Conservation (phyloP, 352 stramenopile genomes). For the Salisapilia sapeloensis region DNA sequence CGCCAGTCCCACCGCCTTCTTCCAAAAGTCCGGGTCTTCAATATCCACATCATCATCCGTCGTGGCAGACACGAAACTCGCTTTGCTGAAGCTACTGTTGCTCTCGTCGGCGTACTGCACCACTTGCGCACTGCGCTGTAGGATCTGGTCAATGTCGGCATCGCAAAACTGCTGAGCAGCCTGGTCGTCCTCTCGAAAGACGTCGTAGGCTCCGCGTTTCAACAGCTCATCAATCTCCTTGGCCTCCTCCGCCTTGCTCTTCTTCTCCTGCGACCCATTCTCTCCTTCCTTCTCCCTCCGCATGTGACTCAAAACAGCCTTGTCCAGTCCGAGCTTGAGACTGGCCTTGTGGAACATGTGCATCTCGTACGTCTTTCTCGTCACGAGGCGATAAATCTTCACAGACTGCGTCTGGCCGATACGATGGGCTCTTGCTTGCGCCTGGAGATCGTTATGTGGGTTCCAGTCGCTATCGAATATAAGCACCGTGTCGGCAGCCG, state of each 20-base stretch:
- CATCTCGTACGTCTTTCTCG: constrained; percentile 88
- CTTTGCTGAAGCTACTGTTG: constrained; percentile 82
- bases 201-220: constrained; percentile 83
- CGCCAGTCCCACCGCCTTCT: constrained; percentile 89
- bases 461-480: constrained; percentile 99
- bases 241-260: constrained; percentile 62
- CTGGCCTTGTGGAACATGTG: constrained; percentile 90
- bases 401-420: constrained; percentile 85
- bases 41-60: constrained; percentile 92
- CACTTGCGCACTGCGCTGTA: constrained; percentile 78
- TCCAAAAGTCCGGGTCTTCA: constrained; percentile 99
- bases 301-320: constrained; percentile 85
- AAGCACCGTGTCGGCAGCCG: constrained; percentile 91
- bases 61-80: constrained; percentile 82
- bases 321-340: constrained; percentile 86
- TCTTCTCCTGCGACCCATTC: constrained; percentile 28
- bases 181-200: constrained; percentile 83
- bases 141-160: constrained; percentile 96
- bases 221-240: constrained; percentile 87
- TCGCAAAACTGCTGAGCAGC: constrained; percentile 92
- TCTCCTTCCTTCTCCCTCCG: constrained; percentile 73
- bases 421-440: constrained; percentile 79
- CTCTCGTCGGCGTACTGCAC: constrained; percentile 76
- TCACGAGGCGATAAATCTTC: constrained; percentile 82
- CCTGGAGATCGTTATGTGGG: constrained; percentile 94